These are phyloP conservation scores for Penstemon newberryi DNA, from an alignment of 257 asterid species.

Conservation along the genomic window DNA sequence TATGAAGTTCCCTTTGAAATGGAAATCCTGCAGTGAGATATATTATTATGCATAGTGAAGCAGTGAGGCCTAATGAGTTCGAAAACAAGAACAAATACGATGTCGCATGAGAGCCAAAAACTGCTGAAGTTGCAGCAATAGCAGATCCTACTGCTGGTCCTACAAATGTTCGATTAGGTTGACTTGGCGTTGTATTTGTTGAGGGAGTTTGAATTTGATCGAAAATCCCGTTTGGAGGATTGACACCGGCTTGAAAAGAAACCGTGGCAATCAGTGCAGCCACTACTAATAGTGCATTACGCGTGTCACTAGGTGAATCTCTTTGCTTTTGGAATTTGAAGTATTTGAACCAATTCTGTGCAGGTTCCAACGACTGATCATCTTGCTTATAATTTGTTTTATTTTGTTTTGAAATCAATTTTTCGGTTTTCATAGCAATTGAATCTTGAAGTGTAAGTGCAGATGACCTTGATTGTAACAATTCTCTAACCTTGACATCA, in stretches of 20 bases:
- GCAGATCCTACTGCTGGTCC: constrained; percentile 12
- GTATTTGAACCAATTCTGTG: constrained; percentile 25
- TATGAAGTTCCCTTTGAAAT: constrained; percentile 28
- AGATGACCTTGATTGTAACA: no score
- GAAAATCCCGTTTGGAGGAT: constrained; percentile 28
- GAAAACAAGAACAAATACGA: constrained; percentile 21
- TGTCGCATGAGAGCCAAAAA: constrained; percentile 17
- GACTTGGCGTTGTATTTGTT: neutral
- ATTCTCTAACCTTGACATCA: no score
- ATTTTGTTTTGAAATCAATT: no score
- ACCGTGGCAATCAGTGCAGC: constrained; percentile 33
- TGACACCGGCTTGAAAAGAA: constrained; percentile 30
- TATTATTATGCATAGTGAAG: constrained; percentile 30
- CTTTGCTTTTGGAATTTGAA: constrained; percentile 31
- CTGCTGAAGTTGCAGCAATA: constrained; percentile 14
- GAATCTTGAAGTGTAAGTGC: no score
- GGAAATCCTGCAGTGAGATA: constrained; percentile 32
- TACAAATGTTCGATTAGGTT: neutral
- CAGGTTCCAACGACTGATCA: neutral
- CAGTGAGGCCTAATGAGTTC: constrained; percentile 29
- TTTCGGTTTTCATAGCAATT: no score
- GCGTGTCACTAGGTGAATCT: constrained; percentile 30
- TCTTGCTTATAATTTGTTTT: neutral
- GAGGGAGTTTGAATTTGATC: neutral
- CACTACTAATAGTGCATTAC: constrained; percentile 28